Evolutionary conservation across 2,329 filamentous ascomycete genomes (phyloP).

Genomic region (Fusarium sp.): DNA sequence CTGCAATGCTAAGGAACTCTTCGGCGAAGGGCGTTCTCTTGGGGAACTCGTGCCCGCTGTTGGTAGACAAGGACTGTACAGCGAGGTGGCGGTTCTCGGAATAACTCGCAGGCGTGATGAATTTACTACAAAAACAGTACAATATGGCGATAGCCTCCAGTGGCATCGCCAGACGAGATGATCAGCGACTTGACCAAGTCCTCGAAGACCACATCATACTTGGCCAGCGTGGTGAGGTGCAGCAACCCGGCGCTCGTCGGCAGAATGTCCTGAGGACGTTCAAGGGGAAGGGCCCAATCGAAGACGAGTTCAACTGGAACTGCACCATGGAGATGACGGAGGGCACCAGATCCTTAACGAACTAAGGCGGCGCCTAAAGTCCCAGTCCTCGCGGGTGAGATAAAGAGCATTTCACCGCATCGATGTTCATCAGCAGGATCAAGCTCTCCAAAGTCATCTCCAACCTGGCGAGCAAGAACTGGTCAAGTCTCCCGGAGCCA

Average conservation of each 20-base stretch:
- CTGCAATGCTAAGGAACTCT: too few species aligned
- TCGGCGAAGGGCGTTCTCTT: too few species aligned
- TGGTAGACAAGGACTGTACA: neutral
- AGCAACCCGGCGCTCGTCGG: neutral
- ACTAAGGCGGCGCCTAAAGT: too few species aligned
- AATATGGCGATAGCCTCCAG: neutral
- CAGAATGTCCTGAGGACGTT: neutral
- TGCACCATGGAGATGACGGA: too few species aligned
- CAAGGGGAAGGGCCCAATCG: too few species aligned
- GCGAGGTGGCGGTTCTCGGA: neutral
- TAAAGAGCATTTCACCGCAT: too few species aligned
- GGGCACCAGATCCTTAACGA: rapidly evolving
- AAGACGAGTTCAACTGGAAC: too few species aligned
- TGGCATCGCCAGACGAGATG: neutral
- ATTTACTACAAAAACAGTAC: neutral
- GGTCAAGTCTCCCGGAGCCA: rapidly evolving
- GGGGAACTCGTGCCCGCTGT: neutral
- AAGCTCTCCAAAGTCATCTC: too few species aligned
- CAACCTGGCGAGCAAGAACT: too few species aligned
- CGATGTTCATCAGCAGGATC: too few species aligned
- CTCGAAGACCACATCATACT: neutral
- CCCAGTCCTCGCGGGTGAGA: too few species aligned
- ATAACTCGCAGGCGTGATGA: rapidly evolving
- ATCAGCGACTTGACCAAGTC: neutral
- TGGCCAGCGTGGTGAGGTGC: neutral